Evolutionary conservation across 2,329 filamentous ascomycete species (phyloP), one percentile per base, ranked within the genome.

Genomic region (Ophiocordyceps unilateralis): DNA sequence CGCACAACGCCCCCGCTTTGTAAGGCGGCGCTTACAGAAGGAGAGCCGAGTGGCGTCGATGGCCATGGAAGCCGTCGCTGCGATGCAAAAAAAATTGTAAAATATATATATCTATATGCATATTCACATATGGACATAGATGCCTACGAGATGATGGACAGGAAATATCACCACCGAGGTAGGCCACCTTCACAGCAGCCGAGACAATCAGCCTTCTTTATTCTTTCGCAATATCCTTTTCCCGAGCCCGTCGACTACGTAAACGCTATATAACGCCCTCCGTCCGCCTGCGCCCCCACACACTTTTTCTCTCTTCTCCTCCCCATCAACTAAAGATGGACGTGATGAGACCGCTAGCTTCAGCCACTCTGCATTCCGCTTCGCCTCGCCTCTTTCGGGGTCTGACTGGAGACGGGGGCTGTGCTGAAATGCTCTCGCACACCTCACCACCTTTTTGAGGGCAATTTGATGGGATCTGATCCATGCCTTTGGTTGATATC

Each of bases 301-400:
- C 9, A 26, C 12, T 8, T 26, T 9, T 26, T 26, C 24, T 26
- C 23, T 26, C 23, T 37, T 50, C 34, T 39, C 34, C 34, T 64
- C 59, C 65, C 59, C 62, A 75, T 72, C 77, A 84, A 85, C 80
- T 85, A 85, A 76, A 55, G 75, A 74, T 78, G 80, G 78, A 75
- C 60, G 69, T 81, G 81, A 87, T 73, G 81, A 83, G 78, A 68
- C 67, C 71, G 74, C 72, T 71, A 47, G 58, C 64, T 61, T 58
- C 68, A 70, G 64, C 44, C 61, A 65, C 61, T 78, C 72, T 64
- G 64, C 61, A 66, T 69, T 66, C 64, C 63, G 65, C 32, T 28
- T 19, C 61, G 64, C 53, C 61, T 55, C 59, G 21, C 22, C 8
- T 23, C 34, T 40, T 20, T 40, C 10, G 12, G 21, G 32, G 17